A percentile compares a stretch with the other conserved stretches of the same genome.
Conservation (phyloP, 2,329 filamentous ascomycete species). For the Rutstroemia sp. region DNA sequence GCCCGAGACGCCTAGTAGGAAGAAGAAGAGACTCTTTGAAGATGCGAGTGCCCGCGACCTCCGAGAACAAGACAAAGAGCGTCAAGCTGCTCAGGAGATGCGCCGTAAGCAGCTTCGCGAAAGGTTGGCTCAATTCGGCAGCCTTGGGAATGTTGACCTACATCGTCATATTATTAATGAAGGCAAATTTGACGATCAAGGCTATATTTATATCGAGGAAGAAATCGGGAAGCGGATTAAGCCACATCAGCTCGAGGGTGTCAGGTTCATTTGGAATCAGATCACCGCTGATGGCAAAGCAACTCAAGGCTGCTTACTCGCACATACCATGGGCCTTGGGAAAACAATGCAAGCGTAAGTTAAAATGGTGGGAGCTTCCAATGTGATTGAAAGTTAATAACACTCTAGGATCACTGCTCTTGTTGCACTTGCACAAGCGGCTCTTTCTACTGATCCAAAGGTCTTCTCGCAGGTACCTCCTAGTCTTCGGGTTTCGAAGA, state of each 20-base stretch:
- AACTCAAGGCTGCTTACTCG: conserved; percentile 70
- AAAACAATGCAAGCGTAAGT: conserved; percentile 81
- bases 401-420: conserved; percentile 62
- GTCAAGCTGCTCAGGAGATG: conserved; percentile 45
- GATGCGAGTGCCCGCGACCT: conserved; percentile 40
- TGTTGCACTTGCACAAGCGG: conserved; percentile 62
- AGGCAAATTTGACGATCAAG: conserved; percentile 51
- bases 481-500: conserved; percentile 53
- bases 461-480: conserved; percentile 61
- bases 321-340: conserved; percentile 86
- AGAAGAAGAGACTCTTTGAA: conserved; percentile 36
- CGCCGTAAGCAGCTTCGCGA: conserved; percentile 41
- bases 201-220: conserved; percentile 56
- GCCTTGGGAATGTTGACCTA: conserved; percentile 37
- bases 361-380: not conserved
- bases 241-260: conserved; percentile 70
- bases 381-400: conserved; percentile 10
- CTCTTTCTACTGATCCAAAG: conserved; percentile 47
- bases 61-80: conserved; percentile 47
- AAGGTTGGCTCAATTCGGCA: conserved; percentile 38
- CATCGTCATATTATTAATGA: conserved; percentile 57
- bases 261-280: conserved; percentile 86
- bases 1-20: conserved; percentile 15
- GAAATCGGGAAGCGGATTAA: conserved; percentile 62
- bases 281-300: conserved; percentile 45